Evolutionary conservation across 2,329 filamentous ascomycete species (phyloP), one percentile per base, ranked within the genome.

Genomic region (Neophaeococcomyces aloes): DNA sequence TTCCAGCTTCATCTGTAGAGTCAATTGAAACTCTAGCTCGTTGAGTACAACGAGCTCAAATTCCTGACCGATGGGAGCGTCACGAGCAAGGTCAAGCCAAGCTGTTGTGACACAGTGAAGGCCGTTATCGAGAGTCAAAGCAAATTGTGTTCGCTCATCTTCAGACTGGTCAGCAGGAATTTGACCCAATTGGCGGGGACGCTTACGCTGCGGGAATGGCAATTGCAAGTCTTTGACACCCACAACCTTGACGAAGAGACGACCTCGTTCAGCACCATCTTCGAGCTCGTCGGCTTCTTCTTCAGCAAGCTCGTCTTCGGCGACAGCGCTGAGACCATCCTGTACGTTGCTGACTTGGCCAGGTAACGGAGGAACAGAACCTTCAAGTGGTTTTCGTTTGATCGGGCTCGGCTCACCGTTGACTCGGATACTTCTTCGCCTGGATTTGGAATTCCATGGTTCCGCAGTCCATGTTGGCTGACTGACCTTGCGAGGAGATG

Each of bases 11-110:
- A 94, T 93, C 54, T 95, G 94, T 11, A 98, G 75, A 0, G 91
- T 96, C 30, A 98, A 76, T 65, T 98, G 91, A 67, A 98, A 98
- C 63, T 98, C 91, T n/a, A 98, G 78, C 56, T 98, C 91, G 55
- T 94, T 91, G 38, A 93, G 81, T 19, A 98, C 91, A 25, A 96
- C 88, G 34, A 98, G 79, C 66, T 98, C 91, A 56, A 98, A 98
- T 61, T 98, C 91, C 59, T 98, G 91, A 5, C 89, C 91, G 54
- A 98, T 96, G 0, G 91, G 87, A 2, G 91, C 89, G 47, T 84
- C 89, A 55, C 84, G 83, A 15, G 86, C 87, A 47, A 98, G 72
- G 62, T 98, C 91, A 7, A 96, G 72, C 85, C 87, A 95, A 1
- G 87, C 82, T 3, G 91, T 98, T 0, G 91, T 98, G 13, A 98